Conservation (phyloP, 23 red algal genomes). For the Gracilaria domingensis region DNA sequence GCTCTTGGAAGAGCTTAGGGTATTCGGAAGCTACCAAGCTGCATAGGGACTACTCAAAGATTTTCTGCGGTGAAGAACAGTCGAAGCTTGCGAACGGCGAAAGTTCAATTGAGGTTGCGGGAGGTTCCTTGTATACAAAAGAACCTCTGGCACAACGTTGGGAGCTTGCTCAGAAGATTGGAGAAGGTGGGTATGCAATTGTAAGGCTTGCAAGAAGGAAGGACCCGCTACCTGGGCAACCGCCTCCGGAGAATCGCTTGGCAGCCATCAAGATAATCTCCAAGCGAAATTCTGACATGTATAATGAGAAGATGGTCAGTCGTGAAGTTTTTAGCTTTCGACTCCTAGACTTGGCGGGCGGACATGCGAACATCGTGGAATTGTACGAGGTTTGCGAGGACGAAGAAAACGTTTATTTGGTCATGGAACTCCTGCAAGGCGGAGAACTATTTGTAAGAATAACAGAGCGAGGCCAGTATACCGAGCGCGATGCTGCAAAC, state of each 20-base stretch:
- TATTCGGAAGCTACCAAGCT: constrained; percentile 48
- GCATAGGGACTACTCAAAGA: constrained; percentile 62
- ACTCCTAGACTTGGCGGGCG: constrained; percentile 76
- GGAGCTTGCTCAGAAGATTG: constrained; percentile 55
- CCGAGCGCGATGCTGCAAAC: constrained; percentile 81
- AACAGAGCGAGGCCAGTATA: constrained; percentile 78
- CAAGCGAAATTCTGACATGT: constrained; percentile 61
- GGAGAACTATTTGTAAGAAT: constrained; percentile 91
- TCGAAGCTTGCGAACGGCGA: constrained; percentile 43
- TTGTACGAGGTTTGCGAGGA: constrained; percentile 90
- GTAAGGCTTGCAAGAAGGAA: constrained; percentile 53
- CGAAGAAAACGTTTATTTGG: constrained; percentile 80
- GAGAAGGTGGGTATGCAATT: constrained; percentile 67
- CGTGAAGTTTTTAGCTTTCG: constrained; percentile 73
- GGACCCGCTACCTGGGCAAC: constrained; percentile 30
- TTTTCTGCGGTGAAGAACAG: constrained; percentile 56
- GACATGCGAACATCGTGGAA: constrained; percentile 83
- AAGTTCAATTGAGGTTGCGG: constrained; percentile 67
- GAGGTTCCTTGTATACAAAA: constrained; percentile 56
- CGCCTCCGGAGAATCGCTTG: constrained; percentile 30
- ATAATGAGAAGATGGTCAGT: constrained; percentile 73
- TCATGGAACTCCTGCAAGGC: constrained; percentile 86
- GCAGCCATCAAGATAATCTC: constrained; percentile 79
- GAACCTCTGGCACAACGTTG: constrained; percentile 52
- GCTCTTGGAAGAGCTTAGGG: constrained; percentile 61